Conservation (phyloP, 2,329 filamentous ascomycete genomes). For the Alternaria sp. region DNA sequence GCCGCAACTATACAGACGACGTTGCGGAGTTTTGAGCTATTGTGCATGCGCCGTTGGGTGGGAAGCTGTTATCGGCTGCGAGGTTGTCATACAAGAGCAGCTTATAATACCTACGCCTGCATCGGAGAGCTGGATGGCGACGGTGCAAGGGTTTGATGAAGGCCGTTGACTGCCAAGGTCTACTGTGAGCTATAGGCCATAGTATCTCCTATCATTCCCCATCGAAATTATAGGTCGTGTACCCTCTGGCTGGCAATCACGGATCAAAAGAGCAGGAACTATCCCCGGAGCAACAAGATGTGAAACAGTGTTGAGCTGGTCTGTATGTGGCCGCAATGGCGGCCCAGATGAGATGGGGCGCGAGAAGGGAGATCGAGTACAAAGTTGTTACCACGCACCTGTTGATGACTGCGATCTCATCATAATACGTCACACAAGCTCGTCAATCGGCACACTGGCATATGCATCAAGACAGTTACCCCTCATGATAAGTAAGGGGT, state of each 20-base stretch:
- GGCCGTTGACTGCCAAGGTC: rapidly evolving
- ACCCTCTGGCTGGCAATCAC: too few relatives aligned
- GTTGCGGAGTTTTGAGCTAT: background rate
- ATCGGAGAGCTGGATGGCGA: background rate
- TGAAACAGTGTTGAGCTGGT: background rate
- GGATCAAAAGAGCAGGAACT: background rate
- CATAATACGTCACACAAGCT: background rate
- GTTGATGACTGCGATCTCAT: background rate
- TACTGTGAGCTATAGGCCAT: background rate
- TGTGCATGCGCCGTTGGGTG: rapidly evolving
- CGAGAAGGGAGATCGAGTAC: background rate
- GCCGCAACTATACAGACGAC: background rate
- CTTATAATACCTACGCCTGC: background rate
- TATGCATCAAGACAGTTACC: background rate
- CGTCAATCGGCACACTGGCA: background rate
- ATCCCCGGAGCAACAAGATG: background rate
- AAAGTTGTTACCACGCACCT: background rate
- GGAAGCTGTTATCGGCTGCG: too few relatives aligned
- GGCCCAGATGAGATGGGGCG: rapidly evolving
- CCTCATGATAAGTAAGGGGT: background rate
- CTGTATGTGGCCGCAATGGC: background rate
- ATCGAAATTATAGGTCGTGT: background rate
- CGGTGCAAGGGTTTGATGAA: background rate
- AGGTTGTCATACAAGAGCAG: background rate
- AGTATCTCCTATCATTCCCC: background rate